Evolutionary conservation across 2,329 filamentous ascomycete genomes (phyloP).

Genomic region (Cordyceps cicadae): DNA sequence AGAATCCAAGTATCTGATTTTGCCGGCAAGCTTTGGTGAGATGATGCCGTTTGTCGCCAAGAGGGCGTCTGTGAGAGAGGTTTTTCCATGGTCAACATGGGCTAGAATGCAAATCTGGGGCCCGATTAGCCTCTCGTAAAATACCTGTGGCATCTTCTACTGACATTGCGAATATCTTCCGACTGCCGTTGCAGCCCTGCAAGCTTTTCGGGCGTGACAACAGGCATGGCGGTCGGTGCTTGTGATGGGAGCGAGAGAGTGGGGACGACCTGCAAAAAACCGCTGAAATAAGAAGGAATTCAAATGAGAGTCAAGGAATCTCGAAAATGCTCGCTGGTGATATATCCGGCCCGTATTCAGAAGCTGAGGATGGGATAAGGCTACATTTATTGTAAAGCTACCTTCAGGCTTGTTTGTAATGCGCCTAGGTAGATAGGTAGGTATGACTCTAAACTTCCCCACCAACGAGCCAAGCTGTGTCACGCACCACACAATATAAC

Average conservation of each 20-base stretch:
- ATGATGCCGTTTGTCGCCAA: conserved; percentile 99
- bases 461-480: neutral
- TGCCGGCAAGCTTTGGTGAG: conserved; percentile 91
- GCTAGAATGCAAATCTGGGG: conserved; percentile 87
- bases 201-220: conserved; percentile 84
- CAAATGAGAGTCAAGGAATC: conserved; percentile 1
- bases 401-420: conserved; percentile 8
- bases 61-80: conserved; percentile 88
- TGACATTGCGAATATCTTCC: conserved; percentile 85
- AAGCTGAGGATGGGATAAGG: neutral
- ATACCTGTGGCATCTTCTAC: conserved; percentile 21
- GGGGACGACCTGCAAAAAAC: neutral
- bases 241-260: neutral
- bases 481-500: conserved; percentile 1
- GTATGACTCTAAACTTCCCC: conserved; percentile 11
- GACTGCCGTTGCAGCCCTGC: conserved; percentile 81
- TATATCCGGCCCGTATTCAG: neutral
- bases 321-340: neutral
- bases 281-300: neutral
- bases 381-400: neutral
- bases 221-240: conserved; percentile 59
- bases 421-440: neutral
- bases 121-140: neutral
- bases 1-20: conserved; percentile 96
- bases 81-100: conserved; percentile 98